Evolutionary conservation across 768 basidiomycete genomes (phyloP), one percentile per base, ranked within the genome.

Genomic region (Collybia sp.): DNA sequence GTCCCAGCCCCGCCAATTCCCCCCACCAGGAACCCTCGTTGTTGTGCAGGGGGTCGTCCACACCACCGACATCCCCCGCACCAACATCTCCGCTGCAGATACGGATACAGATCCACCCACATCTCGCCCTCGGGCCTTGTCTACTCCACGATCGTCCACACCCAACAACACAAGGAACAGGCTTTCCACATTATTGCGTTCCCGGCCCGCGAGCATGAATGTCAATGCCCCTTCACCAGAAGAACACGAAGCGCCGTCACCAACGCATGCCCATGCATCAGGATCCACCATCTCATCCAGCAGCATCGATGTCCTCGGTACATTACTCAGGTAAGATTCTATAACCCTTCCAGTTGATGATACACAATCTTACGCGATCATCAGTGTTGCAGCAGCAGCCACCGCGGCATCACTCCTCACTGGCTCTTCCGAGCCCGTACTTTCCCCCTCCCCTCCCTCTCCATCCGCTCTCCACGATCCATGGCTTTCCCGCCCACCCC

Each of bases 341-440:
- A 43, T 45, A 30, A 41, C 46, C 42, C 41, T 15, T 49, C 46
- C 40, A 12, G 39, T 43, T 19, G 25, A 42, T 10, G 32, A 20
- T 30, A 36, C 17, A 40, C 35, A 43, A 34, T 34, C 25, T 42
- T 44, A 6, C 41, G 9, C 59, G 41, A n/a, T n/a, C n/a, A n/a
- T n/a, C 51, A 88, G 90, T 54, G 90, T 92, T 30, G 90, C 90
- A 3, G 88, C 90, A n/a, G 87, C 90, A 9, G 90, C 90, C n/a
- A 91, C 89, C 1, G 89, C 90, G 1, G 88, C 87, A 6, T 92
- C 90, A 2, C 73, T 89, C 20, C 72, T 88, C n/a, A 82, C 83
- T 1, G 86, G 86, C 31, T 77, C 82, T 17, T 79, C 82, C 3
- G 78, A 83, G 41, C 75, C 80, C 10, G 76, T 88, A 37, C n/a